A percentile compares a stretch with the other conserved stretches of the same genome.
Conservation (phyloP, 2,329 filamentous ascomycete genomes). For the Colletotrichum liaoningense region DNA sequence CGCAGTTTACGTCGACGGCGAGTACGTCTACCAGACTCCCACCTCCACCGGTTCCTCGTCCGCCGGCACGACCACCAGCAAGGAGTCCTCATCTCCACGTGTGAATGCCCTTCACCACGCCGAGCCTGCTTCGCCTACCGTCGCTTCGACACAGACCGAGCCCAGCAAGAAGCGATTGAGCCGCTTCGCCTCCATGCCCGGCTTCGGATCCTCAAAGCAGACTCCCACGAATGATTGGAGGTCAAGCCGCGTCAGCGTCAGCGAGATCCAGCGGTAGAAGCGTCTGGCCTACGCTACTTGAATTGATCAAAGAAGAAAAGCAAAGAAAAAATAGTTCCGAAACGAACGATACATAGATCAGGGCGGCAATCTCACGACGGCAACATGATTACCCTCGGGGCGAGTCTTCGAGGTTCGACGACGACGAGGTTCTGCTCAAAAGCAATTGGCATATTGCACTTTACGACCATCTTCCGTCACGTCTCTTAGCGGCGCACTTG, state of each 20-base stretch:
- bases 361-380: constrained; percentile 28
- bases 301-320: background rate
- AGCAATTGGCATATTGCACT: constrained; percentile 30
- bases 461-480: constrained; percentile 27
- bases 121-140: constrained; percentile 41
- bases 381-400: constrained; percentile 29
- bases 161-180: constrained; percentile 62
- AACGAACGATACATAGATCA: constrained; percentile 10
- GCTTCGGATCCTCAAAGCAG: constrained; percentile 59
- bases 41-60: constrained; percentile 68
- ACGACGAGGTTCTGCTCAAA: constrained; percentile 24
- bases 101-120: constrained; percentile 52
- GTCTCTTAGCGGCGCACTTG: constrained; percentile 26
- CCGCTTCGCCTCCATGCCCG: constrained; percentile 67
- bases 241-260: constrained; percentile 44
- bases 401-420: constrained; percentile 29
- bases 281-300: background rate
- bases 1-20: constrained; percentile 93
- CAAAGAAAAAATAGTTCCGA: background rate
- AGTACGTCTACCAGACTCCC: constrained; percentile 85
- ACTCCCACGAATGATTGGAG: constrained; percentile 54
- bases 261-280: constrained; percentile 34
- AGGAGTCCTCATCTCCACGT: constrained; percentile 43
- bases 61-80: constrained; percentile 50
- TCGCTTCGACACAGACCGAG: constrained; percentile 38